phyloP scores from a whole-genome alignment of 768 basidiomycete genomes.

The Lactifluus piperatus region DNA sequence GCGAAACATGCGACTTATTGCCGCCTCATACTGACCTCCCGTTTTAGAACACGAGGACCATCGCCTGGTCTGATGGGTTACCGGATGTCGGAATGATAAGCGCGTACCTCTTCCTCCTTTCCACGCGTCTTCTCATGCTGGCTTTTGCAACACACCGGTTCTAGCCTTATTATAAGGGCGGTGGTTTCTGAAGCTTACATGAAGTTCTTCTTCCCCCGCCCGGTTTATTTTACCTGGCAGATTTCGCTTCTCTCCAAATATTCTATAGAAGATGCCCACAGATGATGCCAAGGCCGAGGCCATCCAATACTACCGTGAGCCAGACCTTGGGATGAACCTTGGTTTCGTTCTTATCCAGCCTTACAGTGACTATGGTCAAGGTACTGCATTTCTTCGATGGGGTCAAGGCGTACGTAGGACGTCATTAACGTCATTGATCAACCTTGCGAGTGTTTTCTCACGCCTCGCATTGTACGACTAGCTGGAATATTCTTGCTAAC shows the following conservation, averaged over 20 bases:
- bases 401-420: neutral
- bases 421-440: neutral
- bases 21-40: no score
- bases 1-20: no score
- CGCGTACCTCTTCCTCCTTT: neutral
- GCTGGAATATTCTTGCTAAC: slow-evolving; percentile 5
- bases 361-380: slow-evolving; percentile 4
- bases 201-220: neutral
- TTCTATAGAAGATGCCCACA: neutral
- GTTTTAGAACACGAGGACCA: no score
- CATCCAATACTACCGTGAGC: neutral
- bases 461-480: neutral
- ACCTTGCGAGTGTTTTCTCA: neutral
- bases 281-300: neutral
- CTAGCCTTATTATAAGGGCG: neutral
- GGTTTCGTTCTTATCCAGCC: neutral
- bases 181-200: neutral
- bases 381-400: slow-evolving; percentile 7
- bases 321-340: neutral
- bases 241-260: neutral
- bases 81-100: neutral
- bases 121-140: no score
- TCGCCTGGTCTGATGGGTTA: neutral
- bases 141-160: neutral
- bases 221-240: neutral